Evolutionary conservation across 768 basidiomycete species (phyloP).

Genomic region (Amanita pseudoporphyria): DNA sequence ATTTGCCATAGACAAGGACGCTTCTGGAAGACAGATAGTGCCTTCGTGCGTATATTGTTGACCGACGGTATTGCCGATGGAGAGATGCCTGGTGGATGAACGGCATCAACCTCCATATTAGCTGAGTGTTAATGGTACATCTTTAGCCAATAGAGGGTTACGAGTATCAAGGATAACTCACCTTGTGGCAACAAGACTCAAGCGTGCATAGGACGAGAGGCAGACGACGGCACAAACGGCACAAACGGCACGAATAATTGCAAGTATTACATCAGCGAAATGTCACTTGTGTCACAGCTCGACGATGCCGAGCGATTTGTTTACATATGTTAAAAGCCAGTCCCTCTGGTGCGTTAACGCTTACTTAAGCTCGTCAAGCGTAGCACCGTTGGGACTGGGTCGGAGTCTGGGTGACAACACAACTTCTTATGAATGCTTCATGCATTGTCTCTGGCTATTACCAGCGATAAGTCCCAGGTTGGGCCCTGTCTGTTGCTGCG

Average conservation of each 20-base stretch:
- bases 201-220: neutral
- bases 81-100: neutral
- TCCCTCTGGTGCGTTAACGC: neutral
- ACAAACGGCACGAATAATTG: neutral
- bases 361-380: neutral
- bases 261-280: constrained; percentile 3
- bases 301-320: constrained; percentile 2
- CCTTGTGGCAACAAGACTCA: neutral
- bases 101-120: neutral
- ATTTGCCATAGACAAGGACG: constrained; percentile 24
- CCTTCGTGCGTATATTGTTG: neutral
- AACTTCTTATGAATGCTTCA: too few relatives aligned
- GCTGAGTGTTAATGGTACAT: neutral
- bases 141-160: neutral
- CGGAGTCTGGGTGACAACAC: too few relatives aligned
- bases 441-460: too few relatives aligned
- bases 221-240: neutral
- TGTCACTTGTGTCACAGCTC: neutral
- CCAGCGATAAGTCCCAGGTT: too few relatives aligned
- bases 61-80: too few relatives aligned
- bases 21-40: neutral
- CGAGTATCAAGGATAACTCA: neutral
- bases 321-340: neutral
- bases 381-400: too few relatives aligned
- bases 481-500: too few relatives aligned